Base-by-base conservation (phyloP, 2,329 filamentous ascomycete genomes). In the Madurella fahalii region DNA sequence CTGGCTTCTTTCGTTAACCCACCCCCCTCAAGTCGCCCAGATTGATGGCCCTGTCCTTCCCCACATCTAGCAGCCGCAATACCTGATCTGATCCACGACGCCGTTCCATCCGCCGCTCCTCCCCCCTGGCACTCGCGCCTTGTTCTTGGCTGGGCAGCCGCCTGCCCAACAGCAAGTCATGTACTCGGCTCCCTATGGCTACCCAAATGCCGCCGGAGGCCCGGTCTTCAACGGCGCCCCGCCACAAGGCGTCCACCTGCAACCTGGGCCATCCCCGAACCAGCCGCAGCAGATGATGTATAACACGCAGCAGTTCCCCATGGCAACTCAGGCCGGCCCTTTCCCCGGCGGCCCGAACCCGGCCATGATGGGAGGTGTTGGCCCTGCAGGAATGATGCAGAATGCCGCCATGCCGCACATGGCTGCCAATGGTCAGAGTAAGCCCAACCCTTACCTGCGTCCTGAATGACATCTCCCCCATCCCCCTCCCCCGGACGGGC, bases 351-450 rank as follows among this genome's bases (percentile, higher is more conserved):
- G 73, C 60, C 75, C 76, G 50, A 81, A 78, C 61, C 71, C 75
- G 49, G 63, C 64, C 58, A 67, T 79, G 69, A 81, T 83, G 78
- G 81, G 81, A 74, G 71, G 72, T 60, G 69, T 70, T 59, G 77
- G 76, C 40, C 75, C 77, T 71, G 76, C 74, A 69, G 80, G 76
- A 65, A 84, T 85, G 81, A 84, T 85, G 82, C 82, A 80, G 71
- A 82, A 77, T 67, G 69, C 79, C 63, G 77, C 72, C 66, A 81
- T 83, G 79, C 76, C 75, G 60, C 79, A 80, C 67, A 82, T 83
- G 78, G 72, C 74, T 61, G 70, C 77, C 60, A 83, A 82, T 74
- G 79, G 80, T 50, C 80, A 83, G 67, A 82, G 80, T 83, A 72
- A 77, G 80, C 75, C 25, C 61, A 50, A 56, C 57, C 57, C 59